Evolutionary conservation across 75 land plant species (phyloP), one percentile per base, ranked within the genome.

Genomic region (Pinus tabuliformis): DNA sequence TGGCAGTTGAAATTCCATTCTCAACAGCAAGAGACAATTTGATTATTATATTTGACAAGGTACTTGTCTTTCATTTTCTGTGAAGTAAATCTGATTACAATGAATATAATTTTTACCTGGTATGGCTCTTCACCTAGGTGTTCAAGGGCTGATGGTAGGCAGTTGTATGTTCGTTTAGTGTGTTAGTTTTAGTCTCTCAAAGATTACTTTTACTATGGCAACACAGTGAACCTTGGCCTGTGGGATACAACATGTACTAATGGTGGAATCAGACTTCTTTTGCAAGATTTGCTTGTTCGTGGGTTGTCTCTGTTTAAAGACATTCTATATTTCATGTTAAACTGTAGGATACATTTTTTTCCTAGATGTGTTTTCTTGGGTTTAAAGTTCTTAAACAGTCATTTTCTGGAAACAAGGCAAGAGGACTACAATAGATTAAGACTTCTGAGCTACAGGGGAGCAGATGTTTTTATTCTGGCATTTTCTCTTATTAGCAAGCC

Each of bases 401-500:
- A n/a, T 39, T 68, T 68, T n/a, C 9, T 68, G 42, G 39, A 12
- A 33, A 73, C 78, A 87, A 88, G 89, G 22, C 89, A 87, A 70
- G 89, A 86, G 58, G 89, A 87, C 45, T 87, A 87, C 79, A 87
- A 87, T 76, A 75, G 89, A 37, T 65, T 87, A 28, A 86, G 88
- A 39, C 89, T 88, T 68, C 75, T 87, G 78, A 87, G 89, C 77
- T 87, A 87, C 78, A 75, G 89, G 63, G 89, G 89, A 14, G 89
- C 89, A 42, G 88, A 87, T 85, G 89, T 85, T 37, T 87, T 87
- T 73, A 84, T 87, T 52, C 73, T 87, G 30, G 88, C 89, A 33
- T 87, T 87, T 59, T 87, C 89, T 36, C 89, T 87, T 60, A 87
- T 1, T n/a, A n/a, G n/a, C n/a, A n/a, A n/a, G n/a, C n/a, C n/a